A percentile compares a stretch with the other conserved stretches of the same genome.
These are phyloP conservation scores for Narthecium ossifragum DNA, from an alignment of 106 monocot species.

Conservation along the genomic window DNA sequence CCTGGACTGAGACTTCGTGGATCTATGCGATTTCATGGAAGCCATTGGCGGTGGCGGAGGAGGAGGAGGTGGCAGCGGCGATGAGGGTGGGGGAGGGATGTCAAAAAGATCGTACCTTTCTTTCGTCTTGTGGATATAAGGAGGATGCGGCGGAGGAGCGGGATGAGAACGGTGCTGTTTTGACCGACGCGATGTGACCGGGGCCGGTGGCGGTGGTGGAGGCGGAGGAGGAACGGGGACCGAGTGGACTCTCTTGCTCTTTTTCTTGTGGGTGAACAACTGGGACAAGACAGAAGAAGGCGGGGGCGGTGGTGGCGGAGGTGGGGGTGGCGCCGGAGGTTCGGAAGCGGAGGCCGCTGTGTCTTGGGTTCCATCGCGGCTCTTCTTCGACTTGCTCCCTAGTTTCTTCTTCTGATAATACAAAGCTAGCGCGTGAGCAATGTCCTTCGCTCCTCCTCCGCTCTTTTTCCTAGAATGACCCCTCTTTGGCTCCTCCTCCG, in stretches of 20 bases:
- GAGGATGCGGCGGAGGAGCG: slow-evolving; percentile 1
- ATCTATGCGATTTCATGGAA: too few species aligned
- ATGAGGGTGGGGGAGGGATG: slow-evolving; percentile 5
- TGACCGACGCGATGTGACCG: background rate
- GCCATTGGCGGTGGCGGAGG: slow-evolving; percentile 1
- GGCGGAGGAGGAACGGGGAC: background rate
- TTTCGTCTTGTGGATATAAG: background rate
- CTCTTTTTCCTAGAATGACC: slow-evolving; percentile 35
- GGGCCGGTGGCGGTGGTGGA: slow-evolving; percentile 10
- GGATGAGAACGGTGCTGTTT: background rate
- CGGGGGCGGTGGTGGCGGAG: slow-evolving; percentile 36
- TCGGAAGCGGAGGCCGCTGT: background rate
- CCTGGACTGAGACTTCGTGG: too few species aligned
- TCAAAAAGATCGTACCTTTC: background rate
- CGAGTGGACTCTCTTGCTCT: slow-evolving; percentile 20
- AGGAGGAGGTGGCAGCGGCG: slow-evolving; percentile 12
- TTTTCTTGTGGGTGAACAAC: slow-evolving; percentile 46
- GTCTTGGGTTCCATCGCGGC: slow-evolving; percentile 16
- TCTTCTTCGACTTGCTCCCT: slow-evolving; percentile 22
- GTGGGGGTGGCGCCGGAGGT: slow-evolving; percentile 6
- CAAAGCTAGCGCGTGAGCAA: slow-evolving; percentile 37
- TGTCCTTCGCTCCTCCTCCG: slow-evolving; percentile 51
- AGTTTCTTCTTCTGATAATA: slow-evolving; percentile 62
- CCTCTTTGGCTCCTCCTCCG: slow-evolving; percentile 5
- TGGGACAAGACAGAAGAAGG: slow-evolving; percentile 35